These are phyloP conservation scores for Filobasidium wieringae DNA, from an alignment of 768 basidiomycete species.

Conservation along the genomic window DNA sequence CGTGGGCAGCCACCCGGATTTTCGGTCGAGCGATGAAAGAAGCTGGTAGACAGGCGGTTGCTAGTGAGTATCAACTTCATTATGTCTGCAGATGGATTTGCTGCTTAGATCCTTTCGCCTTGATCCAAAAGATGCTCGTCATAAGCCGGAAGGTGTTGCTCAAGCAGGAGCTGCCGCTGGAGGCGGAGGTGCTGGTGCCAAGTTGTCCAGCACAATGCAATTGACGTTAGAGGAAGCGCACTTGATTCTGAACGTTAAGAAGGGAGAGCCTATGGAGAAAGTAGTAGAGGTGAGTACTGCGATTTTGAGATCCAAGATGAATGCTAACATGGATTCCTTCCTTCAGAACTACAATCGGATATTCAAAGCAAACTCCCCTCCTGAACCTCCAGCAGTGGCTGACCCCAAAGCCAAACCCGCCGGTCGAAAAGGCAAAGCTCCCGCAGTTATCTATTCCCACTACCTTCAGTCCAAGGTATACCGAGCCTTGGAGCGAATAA, in stretches of 20 bases:
- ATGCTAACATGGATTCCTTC: not conserved
- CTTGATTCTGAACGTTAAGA: conserved; percentile 77
- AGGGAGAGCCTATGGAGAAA: conserved; percentile 55
- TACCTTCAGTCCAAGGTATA: conserved; percentile 97
- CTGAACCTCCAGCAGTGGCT: conserved; percentile 46
- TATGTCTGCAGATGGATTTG: not conserved
- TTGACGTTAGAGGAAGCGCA: conserved; percentile 95
- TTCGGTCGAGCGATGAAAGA: conserved; percentile 82
- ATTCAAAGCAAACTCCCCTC: conserved; percentile 75
- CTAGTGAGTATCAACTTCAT: conserved; percentile 55
- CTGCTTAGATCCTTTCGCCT: not conserved
- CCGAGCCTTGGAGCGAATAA: conserved; percentile 84
- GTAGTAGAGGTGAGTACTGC: conserved; percentile 55
- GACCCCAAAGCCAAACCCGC: conserved; percentile 31
- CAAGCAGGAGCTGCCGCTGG: conserved; percentile 61
- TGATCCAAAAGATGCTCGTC: conserved; percentile 59
- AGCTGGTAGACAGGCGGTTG: conserved; percentile 79
- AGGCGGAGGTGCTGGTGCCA: conserved; percentile 49
- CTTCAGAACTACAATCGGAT: conserved; percentile 79
- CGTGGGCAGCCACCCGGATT: conserved; percentile 3
- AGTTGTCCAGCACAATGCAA: conserved; percentile 71
- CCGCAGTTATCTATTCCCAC: conserved; percentile 51
- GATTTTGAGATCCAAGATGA: not conserved
- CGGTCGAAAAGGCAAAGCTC: conserved; percentile 13
- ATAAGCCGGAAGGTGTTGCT: conserved; percentile 58